Evolutionary conservation across 2,329 filamentous ascomycete genomes (phyloP).

Genomic region (Exophiala aquamarina): DNA sequence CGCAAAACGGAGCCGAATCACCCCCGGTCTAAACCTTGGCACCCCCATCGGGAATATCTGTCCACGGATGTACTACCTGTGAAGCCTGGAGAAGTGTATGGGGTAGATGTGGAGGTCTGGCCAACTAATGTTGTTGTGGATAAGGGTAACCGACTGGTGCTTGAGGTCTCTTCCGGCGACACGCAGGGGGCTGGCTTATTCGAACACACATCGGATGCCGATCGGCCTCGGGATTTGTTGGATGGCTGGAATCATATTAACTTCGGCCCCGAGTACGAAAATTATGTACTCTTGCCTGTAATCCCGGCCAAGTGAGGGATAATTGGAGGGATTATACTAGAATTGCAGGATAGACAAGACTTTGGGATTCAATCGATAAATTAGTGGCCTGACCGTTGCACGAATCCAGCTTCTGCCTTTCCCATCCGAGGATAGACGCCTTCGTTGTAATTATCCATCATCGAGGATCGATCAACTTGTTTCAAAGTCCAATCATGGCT

Average conservation of each 20-base stretch:
- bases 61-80: conserved; percentile 50
- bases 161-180: conserved; percentile 43
- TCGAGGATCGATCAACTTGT: too few species aligned
- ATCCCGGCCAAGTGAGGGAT: conserved; percentile 38
- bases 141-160: conserved; percentile 32
- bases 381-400: too few species aligned
- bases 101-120: conserved; percentile 49
- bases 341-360: neutral
- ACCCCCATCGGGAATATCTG: conserved; percentile 53
- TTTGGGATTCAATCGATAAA: too few species aligned
- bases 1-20: conserved; percentile 49
- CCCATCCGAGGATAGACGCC: too few species aligned
- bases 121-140: conserved; percentile 39
- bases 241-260: conserved; percentile 50
- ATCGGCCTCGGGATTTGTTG: conserved; percentile 39
- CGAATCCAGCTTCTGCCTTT: too few species aligned
- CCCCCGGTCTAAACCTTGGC: conserved; percentile 43
- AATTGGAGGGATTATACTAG: conserved; percentile 29
- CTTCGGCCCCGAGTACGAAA: conserved; percentile 45
- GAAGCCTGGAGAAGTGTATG: conserved; percentile 50
- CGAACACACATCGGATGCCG: conserved; percentile 15
- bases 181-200: conserved; percentile 45
- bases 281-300: conserved; percentile 51
- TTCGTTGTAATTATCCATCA: too few species aligned
- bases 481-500: too few species aligned